phyloP scores from a whole-genome alignment of 768 basidiomycete species.

The Lactarius trivialis region DNA sequence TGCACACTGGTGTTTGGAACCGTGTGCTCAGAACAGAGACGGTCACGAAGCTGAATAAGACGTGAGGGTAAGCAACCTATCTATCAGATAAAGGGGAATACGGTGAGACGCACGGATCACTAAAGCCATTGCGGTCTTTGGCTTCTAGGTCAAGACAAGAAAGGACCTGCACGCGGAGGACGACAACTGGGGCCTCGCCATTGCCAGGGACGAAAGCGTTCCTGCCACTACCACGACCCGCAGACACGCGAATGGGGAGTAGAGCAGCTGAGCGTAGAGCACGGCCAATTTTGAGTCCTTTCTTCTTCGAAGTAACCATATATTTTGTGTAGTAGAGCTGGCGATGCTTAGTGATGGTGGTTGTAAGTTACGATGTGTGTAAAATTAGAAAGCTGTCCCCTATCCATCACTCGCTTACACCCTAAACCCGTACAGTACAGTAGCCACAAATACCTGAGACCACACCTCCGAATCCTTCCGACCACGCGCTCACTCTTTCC shows the following conservation, averaged over 20 bases:
- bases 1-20: constrained; percentile 69
- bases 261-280: constrained; percentile 55
- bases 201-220: constrained; percentile 38
- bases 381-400: background rate
- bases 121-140: constrained; percentile 61
- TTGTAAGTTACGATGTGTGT: background rate
- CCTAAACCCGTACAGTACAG: no score
- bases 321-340: background rate
- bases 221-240: constrained; percentile 35
- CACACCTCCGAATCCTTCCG: background rate
- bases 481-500: no score
- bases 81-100: background rate
- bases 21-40: constrained; percentile 53
- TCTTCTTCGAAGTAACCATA: constrained; percentile 29
- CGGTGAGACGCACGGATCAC: constrained; percentile 60
- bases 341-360: background rate
- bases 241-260: constrained; percentile 43
- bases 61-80: background rate
- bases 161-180: constrained; percentile 62
- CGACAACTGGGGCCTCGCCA: constrained; percentile 60
- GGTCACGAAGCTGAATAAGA: constrained; percentile 53
- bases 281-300: constrained; percentile 48
- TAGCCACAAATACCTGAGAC: background rate
- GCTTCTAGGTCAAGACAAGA: constrained; percentile 54
- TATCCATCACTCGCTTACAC: background rate